Conservation (phyloP, 2,329 filamentous ascomycete genomes). For the Nemania sp. region DNA sequence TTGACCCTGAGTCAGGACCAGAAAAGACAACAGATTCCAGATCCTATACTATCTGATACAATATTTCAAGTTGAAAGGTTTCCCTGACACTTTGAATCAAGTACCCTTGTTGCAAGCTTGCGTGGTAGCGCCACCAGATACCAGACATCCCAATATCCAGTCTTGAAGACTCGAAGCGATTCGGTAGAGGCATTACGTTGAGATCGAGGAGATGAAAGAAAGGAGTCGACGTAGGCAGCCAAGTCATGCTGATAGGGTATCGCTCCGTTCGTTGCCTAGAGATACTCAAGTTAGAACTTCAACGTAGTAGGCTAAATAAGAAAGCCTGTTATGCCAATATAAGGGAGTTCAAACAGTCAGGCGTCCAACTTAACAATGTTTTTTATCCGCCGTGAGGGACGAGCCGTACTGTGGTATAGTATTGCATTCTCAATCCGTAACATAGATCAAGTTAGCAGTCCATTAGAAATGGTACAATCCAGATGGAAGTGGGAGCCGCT, state of each 20-base stretch:
- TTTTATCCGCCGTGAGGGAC: too few relatives aligned
- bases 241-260: conserved; percentile 47
- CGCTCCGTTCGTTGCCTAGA: conserved; percentile 48
- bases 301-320: too few relatives aligned
- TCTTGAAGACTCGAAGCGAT: conserved; percentile 56
- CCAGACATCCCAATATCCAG: conserved; percentile 61
- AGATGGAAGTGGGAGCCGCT: too few relatives aligned
- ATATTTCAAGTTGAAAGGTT: conserved; percentile 50
- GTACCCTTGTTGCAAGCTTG: conserved; percentile 40
- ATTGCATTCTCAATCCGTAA: too few relatives aligned
- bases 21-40: conserved; percentile 50
- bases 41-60: conserved; percentile 50
- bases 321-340: too few relatives aligned
- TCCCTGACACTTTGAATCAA: conserved; percentile 45
- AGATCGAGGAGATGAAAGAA: conserved; percentile 46
- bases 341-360: too few relatives aligned
- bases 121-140: conserved; percentile 52
- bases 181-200: conserved; percentile 45
- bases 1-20: conserved; percentile 21
- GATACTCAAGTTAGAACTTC: conserved; percentile 47
- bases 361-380: too few relatives aligned
- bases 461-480: too few relatives aligned
- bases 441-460: too few relatives aligned
- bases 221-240: conserved; percentile 48
- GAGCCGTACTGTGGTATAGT: too few relatives aligned